These are phyloP conservation scores for Phytophthora tentaculata DNA, from an alignment of 352 stramenopile genomes.

Conservation along the genomic window DNA sequence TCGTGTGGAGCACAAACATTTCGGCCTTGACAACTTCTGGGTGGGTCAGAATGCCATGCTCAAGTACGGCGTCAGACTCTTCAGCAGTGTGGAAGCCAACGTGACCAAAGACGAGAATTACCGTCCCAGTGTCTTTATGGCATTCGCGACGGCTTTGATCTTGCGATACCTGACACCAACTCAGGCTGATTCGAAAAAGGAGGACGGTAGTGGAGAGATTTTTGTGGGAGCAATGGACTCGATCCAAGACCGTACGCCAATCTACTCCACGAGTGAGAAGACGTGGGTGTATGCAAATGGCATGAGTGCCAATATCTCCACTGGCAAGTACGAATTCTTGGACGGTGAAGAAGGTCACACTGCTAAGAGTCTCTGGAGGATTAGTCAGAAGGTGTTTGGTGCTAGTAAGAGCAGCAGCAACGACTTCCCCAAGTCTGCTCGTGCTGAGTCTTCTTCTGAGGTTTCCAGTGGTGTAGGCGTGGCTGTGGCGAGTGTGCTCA, in stretches of 20 bases:
- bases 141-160: slow-evolving; percentile 53
- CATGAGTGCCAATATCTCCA: slow-evolving; percentile 48
- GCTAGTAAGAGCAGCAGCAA: slow-evolving; percentile 49
- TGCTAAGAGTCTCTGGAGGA: slow-evolving; percentile 23
- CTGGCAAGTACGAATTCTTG: slow-evolving; percentile 60
- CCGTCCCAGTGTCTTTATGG: slow-evolving; percentile 45
- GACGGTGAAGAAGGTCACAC: slow-evolving; percentile 41
- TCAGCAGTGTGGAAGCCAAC: slow-evolving; percentile 35
- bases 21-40: slow-evolving; percentile 94
- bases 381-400: slow-evolving; percentile 33
- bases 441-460: slow-evolving; percentile 34
- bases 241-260: slow-evolving; percentile 39
- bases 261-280: slow-evolving; percentile 41
- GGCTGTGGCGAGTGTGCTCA: slow-evolving; percentile 44
- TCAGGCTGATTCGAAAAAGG: slow-evolving; percentile 30
- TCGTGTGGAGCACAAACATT: slow-evolving; percentile 80
- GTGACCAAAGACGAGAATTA: slow-evolving; percentile 32
- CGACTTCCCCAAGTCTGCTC: slow-evolving; percentile 37
- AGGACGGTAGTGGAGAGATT: neutral
- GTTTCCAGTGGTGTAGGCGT: slow-evolving; percentile 42
- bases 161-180: slow-evolving; percentile 60
- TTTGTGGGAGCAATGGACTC: slow-evolving; percentile 63
- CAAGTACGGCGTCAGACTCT: slow-evolving; percentile 41
- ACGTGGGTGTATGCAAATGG: slow-evolving; percentile 51
- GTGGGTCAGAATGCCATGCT: slow-evolving; percentile 90